A percentile compares a stretch with the other conserved stretches of the same genome.
Conservation (phyloP, 2,329 filamentous ascomycete genomes). For the Fusarium coicis region DNA sequence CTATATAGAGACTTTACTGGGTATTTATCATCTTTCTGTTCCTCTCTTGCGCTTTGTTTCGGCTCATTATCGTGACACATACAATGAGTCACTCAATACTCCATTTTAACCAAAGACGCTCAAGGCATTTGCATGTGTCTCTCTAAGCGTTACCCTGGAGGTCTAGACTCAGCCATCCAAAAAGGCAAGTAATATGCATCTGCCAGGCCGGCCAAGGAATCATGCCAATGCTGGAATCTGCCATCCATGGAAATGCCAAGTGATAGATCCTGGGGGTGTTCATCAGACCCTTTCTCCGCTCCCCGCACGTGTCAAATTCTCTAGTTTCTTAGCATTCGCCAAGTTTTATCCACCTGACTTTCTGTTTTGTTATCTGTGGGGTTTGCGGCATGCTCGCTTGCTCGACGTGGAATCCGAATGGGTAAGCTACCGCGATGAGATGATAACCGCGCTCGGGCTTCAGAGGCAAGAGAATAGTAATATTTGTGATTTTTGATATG, state of each 20-base stretch:
- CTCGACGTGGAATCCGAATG: background rate
- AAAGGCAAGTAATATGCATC: background rate
- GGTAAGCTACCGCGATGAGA: constrained; percentile 7
- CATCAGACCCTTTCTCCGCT: background rate
- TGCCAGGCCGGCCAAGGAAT: background rate
- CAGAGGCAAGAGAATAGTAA: no score
- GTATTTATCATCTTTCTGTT: background rate
- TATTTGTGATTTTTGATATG: background rate
- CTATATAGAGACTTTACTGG: accelerated
- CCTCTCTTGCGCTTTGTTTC: background rate
- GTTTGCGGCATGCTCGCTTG: background rate
- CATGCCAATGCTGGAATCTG: background rate
- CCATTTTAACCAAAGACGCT: background rate
- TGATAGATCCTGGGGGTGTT: background rate
- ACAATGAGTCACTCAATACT: no score
- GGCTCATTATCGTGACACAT: no score
- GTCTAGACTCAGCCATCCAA: background rate
- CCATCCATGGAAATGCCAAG: background rate
- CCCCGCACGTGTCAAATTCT: background rate
- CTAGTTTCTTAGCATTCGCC: background rate
- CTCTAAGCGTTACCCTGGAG: background rate
- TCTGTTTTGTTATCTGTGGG: background rate
- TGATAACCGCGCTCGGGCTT: no score
- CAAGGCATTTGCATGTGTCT: accelerated
- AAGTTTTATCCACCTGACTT: constrained; percentile 59